Base-by-base conservation (phyloP, 495 filamentous ascomycete genomes). In the Aspergillus sclerotioniger region DNA sequence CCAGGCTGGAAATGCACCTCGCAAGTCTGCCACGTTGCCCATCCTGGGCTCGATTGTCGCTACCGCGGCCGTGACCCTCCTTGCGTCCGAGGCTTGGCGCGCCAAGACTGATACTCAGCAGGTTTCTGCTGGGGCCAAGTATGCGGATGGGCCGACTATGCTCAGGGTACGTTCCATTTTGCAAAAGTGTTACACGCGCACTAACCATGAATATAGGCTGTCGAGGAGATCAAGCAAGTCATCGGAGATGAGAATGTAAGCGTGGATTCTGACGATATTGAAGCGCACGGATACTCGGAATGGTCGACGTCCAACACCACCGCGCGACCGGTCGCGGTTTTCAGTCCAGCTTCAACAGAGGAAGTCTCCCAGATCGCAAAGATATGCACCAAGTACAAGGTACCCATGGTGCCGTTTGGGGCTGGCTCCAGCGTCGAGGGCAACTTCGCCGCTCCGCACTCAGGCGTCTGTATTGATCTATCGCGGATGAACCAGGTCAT, bases 391-490 rank as follows among this genome's bases (percentile, higher is more conserved):
- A 85, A 86, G 67, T 85, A 89, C 70, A 81, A 80, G 10, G 79
- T 95, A n/a, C 90, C 90, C 5, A 88, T 58, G 57, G 79, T 67
- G 62, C 86, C 89, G 0, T 94, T 86, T 62, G 91, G 87, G 4
- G 89, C 88, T 13, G 90, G 90, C 25, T 85, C 88, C 0, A 90
- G 87, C 54, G 79, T 93, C 5, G 90, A 93, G 62, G 90, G 83
- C 1, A 89, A 91, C 67, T 92, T 92, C 69, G 84, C 88, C 4
- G 86, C 88, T 8, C 87, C 90, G 0, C 87, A 83, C 66, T 89
- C 90, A 10, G 90, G 90, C 31, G 81, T 95, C 59, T 87, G 84
- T 62, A 86, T 95, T 47, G 89, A 95, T 66, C 92, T 95, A 65
- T 81, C 82, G 31, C 84, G 76, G 65, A 95, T 95, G 90, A 82